These are phyloP conservation scores for Beta lomatogona DNA, from an alignment of 179 eudicot genomes.

Conservation along the genomic window DNA sequence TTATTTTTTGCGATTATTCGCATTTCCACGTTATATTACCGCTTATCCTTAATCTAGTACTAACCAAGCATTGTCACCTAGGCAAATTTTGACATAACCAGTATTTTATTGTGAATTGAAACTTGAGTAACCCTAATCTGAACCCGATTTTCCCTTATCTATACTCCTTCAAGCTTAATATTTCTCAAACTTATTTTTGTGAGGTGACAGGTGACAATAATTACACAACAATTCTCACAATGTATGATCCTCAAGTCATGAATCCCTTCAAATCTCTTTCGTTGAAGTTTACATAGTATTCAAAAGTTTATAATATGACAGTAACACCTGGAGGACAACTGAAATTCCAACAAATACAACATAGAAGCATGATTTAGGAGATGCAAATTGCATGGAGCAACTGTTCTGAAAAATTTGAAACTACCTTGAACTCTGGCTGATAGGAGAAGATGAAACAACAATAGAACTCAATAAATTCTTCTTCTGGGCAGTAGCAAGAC, in stretches of 20 bases:
- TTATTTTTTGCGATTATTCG: too few species aligned
- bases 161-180: too few species aligned
- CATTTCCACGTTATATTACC: too few species aligned
- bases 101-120: too few species aligned
- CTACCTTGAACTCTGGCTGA: slow-evolving; percentile 50
- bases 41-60: too few species aligned
- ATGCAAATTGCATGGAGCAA: too few species aligned
- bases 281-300: neutral
- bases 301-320: neutral
- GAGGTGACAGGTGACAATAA: neutral
- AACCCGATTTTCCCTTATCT: too few species aligned
- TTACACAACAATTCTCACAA: neutral
- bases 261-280: neutral
- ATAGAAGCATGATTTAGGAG: slow-evolving; percentile 8
- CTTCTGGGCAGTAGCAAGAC: slow-evolving; percentile 42
- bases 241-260: slow-evolving; percentile 10
- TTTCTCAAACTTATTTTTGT: too few species aligned
- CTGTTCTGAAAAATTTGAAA: too few species aligned
- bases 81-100: too few species aligned
- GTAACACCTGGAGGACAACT: neutral
- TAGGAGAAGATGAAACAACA: slow-evolving; percentile 30
- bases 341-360: neutral
- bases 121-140: too few species aligned
- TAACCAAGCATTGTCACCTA: too few species aligned
- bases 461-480: slow-evolving; percentile 32